Conservation (phyloP, 208 protist genomes). For the Leishmania martiniquensis region DNA sequence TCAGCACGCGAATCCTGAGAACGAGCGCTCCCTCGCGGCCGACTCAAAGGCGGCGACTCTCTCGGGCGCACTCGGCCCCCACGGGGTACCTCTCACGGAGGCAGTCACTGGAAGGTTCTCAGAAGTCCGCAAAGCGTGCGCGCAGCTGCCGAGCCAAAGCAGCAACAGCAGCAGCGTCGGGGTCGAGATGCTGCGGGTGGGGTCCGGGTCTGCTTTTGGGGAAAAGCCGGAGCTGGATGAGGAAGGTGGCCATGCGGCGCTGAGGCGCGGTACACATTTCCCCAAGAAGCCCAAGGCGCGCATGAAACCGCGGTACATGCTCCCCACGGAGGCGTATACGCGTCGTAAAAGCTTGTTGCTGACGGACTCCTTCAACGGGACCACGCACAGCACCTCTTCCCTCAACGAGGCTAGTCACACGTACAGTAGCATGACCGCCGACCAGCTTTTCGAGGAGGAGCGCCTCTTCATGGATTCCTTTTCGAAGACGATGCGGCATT, state of each 20-base stretch:
- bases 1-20: not conserved
- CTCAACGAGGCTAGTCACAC: constrained; percentile 3
- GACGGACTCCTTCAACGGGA: not conserved
- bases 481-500: constrained; percentile 23
- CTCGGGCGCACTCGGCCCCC: not conserved
- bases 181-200: not conserved
- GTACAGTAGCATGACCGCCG: constrained; percentile 36
- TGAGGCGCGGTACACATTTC: not conserved
- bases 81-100: not conserved
- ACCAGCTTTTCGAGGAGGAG: constrained; percentile 56
- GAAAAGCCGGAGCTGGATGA: not conserved
- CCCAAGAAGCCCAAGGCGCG: constrained; percentile 13
- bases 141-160: not conserved
- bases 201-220: not conserved
- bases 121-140: not conserved
- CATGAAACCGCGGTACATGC: constrained; percentile 45
- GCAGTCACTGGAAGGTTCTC: not conserved
- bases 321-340: constrained; percentile 35
- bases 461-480: constrained; percentile 55
- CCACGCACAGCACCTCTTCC: not conserved
- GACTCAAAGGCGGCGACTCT: not conserved
- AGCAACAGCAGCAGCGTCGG: not conserved
- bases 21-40: not conserved
- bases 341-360: constrained; percentile 15
- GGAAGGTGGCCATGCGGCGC: not conserved